phyloP scores from a whole-genome alignment of 805 yeast genomes.

The Torulaspora franciscae region DNA sequence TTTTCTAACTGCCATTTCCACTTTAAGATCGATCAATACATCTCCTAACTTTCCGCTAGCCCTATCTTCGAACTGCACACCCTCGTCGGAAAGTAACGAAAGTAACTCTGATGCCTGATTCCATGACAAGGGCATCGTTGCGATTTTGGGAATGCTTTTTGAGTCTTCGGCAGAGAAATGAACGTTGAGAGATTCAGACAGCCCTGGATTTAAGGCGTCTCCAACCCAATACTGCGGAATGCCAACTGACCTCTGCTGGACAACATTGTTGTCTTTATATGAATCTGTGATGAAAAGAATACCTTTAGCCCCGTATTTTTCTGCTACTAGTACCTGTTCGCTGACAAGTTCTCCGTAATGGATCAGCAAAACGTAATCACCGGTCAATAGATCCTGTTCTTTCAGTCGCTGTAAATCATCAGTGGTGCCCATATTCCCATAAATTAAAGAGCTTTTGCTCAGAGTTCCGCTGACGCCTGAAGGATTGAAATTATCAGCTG shows the following conservation, averaged over 20 bases:
- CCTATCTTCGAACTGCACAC: constrained; percentile 24
- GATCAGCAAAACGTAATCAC: constrained; percentile 53
- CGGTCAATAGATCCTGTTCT: constrained; percentile 37
- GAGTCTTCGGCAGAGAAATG: constrained; percentile 45
- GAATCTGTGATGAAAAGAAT: constrained; percentile 60
- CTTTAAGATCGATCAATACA: constrained; percentile 30
- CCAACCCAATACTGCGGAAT: constrained; percentile 63
- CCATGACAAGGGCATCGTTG: constrained; percentile 74
- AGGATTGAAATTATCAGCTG: constrained; percentile 56
- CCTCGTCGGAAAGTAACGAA: constrained; percentile 25
- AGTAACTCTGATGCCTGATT: constrained; percentile 52
- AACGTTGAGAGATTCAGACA: constrained; percentile 18
- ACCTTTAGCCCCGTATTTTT: constrained; percentile 54
- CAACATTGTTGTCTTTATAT: constrained; percentile 27
- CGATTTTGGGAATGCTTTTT: constrained; percentile 58
- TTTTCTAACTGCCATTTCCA: constrained; percentile 44
- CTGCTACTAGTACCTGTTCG: constrained; percentile 52
- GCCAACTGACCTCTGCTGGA: constrained; percentile 47
- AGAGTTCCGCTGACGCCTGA: constrained; percentile 57
- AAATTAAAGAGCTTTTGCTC: constrained; percentile 47
- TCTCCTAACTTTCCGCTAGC: constrained; percentile 22
- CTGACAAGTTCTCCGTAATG: constrained; percentile 53
- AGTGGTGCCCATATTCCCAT: constrained; percentile 60
- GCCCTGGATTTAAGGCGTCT: constrained; percentile 73
- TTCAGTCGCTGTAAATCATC: constrained; percentile 47